Evolutionary conservation across 1,284 basidiomycete species (phyloP).

Genomic region (Gymnopus androsaceus): DNA sequence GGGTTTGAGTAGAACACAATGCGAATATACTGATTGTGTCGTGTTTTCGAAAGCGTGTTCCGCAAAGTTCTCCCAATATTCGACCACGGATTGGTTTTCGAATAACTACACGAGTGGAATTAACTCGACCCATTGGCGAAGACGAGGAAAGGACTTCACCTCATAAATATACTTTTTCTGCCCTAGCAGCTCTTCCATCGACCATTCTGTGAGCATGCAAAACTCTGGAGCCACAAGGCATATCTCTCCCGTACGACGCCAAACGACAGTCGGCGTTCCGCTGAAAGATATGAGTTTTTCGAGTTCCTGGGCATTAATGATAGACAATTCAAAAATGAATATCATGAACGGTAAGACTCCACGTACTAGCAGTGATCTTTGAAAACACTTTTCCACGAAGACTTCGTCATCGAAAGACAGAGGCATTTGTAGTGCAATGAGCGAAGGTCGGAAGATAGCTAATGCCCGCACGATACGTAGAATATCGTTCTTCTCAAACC

Average conservation of each 20-base stretch:
- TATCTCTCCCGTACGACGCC: slow-evolving; percentile 97
- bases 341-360: slow-evolving; percentile 7
- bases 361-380: slow-evolving; percentile 85
- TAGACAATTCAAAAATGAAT: slow-evolving; percentile 3
- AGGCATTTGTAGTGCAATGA: slow-evolving; percentile 96
- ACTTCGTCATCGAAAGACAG: slow-evolving; percentile 91
- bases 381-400: slow-evolving; percentile 95
- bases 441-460: slow-evolving; percentile 91
- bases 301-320: slow-evolving; percentile 67
- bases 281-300: slow-evolving; percentile 97
- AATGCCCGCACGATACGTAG: slow-evolving; percentile 92
- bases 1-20: slow-evolving; percentile 84
- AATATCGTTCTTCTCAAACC: slow-evolving; percentile 95
- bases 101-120: slow-evolving; percentile 61
- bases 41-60: slow-evolving; percentile 95
- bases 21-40: slow-evolving; percentile 91
- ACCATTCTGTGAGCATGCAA: slow-evolving; percentile 90
- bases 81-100: slow-evolving; percentile 87
- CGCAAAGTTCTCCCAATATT: slow-evolving; percentile 96
- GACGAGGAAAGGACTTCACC: slow-evolving; percentile 40
- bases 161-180: slow-evolving; percentile 89
- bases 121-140: neutral
- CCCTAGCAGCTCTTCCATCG: slow-evolving; percentile 79
- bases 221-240: slow-evolving; percentile 97
- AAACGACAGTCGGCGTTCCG: slow-evolving; percentile 99